Conservation (phyloP, 495 filamentous ascomycete species). For the Xylaria cubensis region DNA sequence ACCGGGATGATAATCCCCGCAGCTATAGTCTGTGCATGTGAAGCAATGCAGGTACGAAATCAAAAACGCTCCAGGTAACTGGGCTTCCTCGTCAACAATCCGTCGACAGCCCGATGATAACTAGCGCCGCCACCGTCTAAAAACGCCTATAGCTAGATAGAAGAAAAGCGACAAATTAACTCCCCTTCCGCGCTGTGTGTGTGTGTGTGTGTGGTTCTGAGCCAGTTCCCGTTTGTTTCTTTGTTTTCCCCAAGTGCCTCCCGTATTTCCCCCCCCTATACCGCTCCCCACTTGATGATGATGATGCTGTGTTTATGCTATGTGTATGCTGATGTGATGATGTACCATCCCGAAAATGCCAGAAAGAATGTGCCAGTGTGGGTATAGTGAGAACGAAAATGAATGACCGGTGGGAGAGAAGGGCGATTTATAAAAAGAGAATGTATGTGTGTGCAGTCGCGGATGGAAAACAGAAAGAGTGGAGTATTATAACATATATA, state of each 20-base stretch:
- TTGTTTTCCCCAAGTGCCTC: not conserved
- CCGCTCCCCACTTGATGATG: slow-evolving; percentile 13
- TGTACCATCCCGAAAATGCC: slow-evolving; percentile 16
- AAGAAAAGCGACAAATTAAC: not conserved
- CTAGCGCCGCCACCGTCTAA: slow-evolving; percentile 7
- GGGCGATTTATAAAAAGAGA: slow-evolving; percentile 21
- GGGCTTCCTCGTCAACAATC: not conserved
- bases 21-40: not conserved
- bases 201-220: not conserved
- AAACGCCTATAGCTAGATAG: slow-evolving; percentile 15
- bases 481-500: slow-evolving; percentile 17
- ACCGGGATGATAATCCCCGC: slow-evolving; percentile 12
- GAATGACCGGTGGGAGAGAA: slow-evolving; percentile 19
- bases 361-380: slow-evolving; percentile 10
- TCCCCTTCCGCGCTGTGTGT: not conserved
- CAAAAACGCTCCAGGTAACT: slow-evolving; percentile 17
- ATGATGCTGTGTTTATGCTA: not conserved
- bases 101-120: slow-evolving; percentile 18
- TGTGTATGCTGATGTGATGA: slow-evolving; percentile 10
- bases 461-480: slow-evolving; percentile 5
- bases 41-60: not conserved
- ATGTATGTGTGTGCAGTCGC: not conserved
- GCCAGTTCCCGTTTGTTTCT: not conserved
- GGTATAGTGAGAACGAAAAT: slow-evolving; percentile 19
- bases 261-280: not conserved